Evolutionary conservation across 257 asterid genomes (phyloP).

Genomic region (Capsicum baccatum): DNA sequence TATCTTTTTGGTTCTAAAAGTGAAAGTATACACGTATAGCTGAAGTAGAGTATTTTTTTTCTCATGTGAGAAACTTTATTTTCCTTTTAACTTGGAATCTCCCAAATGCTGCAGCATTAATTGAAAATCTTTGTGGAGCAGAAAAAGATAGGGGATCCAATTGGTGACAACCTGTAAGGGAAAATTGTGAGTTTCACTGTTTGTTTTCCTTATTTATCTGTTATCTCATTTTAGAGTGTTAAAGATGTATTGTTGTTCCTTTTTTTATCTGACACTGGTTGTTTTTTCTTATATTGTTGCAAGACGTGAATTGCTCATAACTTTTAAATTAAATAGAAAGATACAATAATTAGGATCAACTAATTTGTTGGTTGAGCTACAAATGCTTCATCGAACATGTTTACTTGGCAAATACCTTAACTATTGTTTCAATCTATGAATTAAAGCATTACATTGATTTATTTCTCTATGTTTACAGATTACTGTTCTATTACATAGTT

Average conservation of each 20-base stretch:
- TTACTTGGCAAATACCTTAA: background rate
- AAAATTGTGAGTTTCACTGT: conserved; percentile 65
- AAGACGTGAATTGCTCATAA: background rate
- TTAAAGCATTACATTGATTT: too few species aligned
- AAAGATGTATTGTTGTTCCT: background rate
- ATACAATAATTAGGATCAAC: background rate
- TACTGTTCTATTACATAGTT: too few species aligned
- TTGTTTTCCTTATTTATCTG: conserved; percentile 16
- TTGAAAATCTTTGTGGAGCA: conserved; percentile 67
- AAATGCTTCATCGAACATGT: background rate
- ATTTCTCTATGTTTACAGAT: too few species aligned
- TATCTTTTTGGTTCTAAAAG: conserved; percentile 1
- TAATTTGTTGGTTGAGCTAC: conserved; percentile 1
- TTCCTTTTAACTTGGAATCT: background rate
- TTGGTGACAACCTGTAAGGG: conserved; percentile 82
- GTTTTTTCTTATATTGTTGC: conserved; percentile 17
- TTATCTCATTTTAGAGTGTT: background rate
- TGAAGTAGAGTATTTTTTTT: background rate
- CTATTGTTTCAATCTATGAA: background rate
- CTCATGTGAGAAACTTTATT: conserved; percentile 11
- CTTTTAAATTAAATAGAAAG: background rate
- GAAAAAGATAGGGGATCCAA: conserved; percentile 78
- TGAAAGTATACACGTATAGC: background rate
- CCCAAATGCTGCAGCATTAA: conserved; percentile 56
- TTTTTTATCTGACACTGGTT: background rate